Evolutionary conservation across 2,329 filamentous ascomycete genomes (phyloP), one percentile per base, ranked within the genome.

Genomic region (Talaromyces sp.): DNA sequence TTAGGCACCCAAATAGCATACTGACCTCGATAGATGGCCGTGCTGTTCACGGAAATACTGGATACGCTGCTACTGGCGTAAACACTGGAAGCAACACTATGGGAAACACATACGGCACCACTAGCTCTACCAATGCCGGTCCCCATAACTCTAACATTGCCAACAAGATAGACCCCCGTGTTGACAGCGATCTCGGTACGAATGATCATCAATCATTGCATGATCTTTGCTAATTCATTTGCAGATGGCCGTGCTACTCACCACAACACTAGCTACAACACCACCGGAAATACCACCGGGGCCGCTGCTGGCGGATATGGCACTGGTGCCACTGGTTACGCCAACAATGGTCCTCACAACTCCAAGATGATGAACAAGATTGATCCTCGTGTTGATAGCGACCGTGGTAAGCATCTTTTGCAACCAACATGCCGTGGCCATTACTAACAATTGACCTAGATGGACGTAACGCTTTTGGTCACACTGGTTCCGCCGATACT

Each of bases 301-400:
- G 59, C 25, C 19, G 25, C 50, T 1, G 31, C 62, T 52, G 54
- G 62, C 15, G 27, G 22, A 27, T 64, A 64, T n/a, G 54, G 54
- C 39, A 58, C 33, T 35, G 47, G 50, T 25, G 54, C 41, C 8
- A 58, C 33, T 37, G 47, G 50, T 19, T 73, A 71, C 19, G 74
- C 72, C 33, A 79, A 76, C 31, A 73, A 73, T 33, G 78, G 78
- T 6, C 78, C 78, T n/a, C 78, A 80, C 66, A 66, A 74, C 62
- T 74, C 72, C 19, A 71, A 74, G 62, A 37, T 73, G 31, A 70
- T 67, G 25, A 76, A 76, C 67, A 74, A 75, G 68, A 33, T 71
- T 8, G 74, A 77, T 52, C 70, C 71, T 73, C 81, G 83, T 37
- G 70, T 74, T 8, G 83, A 86, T 71, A 81, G 57, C 31, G 66